Conservation (phyloP, 2,329 filamentous ascomycete species). For the Colletotrichum echinochloae region DNA sequence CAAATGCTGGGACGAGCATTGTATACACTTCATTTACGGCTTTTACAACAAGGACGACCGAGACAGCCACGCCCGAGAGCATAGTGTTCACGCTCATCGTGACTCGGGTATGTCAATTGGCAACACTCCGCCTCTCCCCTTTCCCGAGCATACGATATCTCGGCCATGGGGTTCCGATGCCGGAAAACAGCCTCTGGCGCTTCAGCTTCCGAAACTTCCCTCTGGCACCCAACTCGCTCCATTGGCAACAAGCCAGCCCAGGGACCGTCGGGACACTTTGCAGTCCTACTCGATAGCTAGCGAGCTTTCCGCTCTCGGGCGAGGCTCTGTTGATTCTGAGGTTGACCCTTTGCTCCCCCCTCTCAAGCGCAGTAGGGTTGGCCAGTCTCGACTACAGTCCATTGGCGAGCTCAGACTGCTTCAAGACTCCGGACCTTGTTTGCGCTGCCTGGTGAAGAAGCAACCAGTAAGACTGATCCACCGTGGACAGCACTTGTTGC, state of each 20-base stretch:
- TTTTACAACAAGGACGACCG: slow-evolving; percentile 64
- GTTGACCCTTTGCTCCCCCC: slow-evolving; percentile 66
- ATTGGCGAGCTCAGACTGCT: slow-evolving; percentile 67
- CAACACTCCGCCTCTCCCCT: slow-evolving; percentile 52
- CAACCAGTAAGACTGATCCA: slow-evolving; percentile 56
- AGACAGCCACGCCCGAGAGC: slow-evolving; percentile 63
- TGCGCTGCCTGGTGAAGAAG: slow-evolving; percentile 62
- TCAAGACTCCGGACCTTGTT: slow-evolving; percentile 60
- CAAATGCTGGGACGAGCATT: slow-evolving; percentile 68
- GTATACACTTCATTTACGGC: slow-evolving; percentile 70
- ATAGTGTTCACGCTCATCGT: slow-evolving; percentile 54
- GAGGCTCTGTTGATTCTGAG: slow-evolving; percentile 60
- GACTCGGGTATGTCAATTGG: slow-evolving; percentile 59
- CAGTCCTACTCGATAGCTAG: slow-evolving; percentile 56
- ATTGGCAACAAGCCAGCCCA: slow-evolving; percentile 49
- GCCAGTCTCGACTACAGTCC: slow-evolving; percentile 66
- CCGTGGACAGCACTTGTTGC: not conserved
- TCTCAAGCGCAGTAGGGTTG: slow-evolving; percentile 64
- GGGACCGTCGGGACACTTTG: slow-evolving; percentile 57
- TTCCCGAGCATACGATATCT: slow-evolving; percentile 51
- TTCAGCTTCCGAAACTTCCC: slow-evolving; percentile 55
- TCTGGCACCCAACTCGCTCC: slow-evolving; percentile 52
- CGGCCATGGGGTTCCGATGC: slow-evolving; percentile 50
- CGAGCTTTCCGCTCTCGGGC: slow-evolving; percentile 51
- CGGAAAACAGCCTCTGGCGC: slow-evolving; percentile 46